These are phyloP conservation scores for Xylariaceae sp. DNA, from an alignment of 2,329 filamentous ascomycete species.

Conservation along the genomic window DNA sequence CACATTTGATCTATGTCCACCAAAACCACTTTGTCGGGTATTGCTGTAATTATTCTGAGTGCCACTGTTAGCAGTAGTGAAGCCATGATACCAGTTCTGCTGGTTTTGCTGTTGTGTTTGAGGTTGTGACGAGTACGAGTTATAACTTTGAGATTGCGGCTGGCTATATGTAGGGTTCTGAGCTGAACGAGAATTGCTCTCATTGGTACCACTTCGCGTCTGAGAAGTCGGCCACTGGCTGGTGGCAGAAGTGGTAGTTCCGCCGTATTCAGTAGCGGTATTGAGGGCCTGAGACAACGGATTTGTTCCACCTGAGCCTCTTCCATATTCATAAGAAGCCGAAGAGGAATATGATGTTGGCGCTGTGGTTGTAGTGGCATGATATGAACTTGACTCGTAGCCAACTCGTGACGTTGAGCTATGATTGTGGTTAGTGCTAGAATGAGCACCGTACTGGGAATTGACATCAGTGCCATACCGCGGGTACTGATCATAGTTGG, in stretches of 20 bases:
- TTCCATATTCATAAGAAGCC: constrained; percentile 27
- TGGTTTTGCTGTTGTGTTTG: constrained; percentile 24
- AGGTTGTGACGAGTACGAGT: constrained; percentile 28
- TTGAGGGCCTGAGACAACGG: constrained; percentile 27
- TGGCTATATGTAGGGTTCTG: constrained; percentile 29
- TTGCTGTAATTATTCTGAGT: constrained; percentile 20
- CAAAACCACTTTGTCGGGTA: constrained; percentile 22
- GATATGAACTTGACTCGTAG: constrained; percentile 28
- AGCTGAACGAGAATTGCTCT: no score
- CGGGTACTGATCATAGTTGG: constrained; percentile 24
- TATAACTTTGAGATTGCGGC: constrained; percentile 26
- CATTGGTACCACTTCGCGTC: no score
- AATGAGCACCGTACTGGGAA: constrained; percentile 19
- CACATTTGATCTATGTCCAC: constrained; percentile 20
- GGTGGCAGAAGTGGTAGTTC: constrained; percentile 12
- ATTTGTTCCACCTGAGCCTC: constrained; percentile 19
- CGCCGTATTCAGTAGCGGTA: constrained; percentile 17
- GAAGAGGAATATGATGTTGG: constrained; percentile 25
- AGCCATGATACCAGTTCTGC: constrained; percentile 34
- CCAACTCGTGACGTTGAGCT: constrained; percentile 22
- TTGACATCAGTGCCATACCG: constrained; percentile 29
- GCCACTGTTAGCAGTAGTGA: constrained; percentile 23
- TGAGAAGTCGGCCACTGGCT: constrained; percentile 28
- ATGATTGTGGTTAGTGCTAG: constrained; percentile 19
- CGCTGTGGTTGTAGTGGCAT: constrained; percentile 19